Evolutionary conservation across 345 rosid genomes (phyloP).

Genomic region (Trapa incisa): DNA sequence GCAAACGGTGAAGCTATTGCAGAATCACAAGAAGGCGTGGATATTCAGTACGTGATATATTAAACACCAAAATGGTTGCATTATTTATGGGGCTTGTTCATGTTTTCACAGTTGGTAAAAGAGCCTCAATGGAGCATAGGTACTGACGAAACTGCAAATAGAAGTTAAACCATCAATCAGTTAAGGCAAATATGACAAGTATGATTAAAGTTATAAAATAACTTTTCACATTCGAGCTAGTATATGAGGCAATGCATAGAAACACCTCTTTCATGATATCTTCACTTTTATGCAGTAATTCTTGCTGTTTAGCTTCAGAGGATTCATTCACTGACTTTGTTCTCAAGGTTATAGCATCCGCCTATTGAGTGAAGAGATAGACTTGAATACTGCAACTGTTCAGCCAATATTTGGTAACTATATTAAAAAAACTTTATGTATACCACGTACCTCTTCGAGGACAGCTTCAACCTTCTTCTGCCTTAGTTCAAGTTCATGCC

Average conservation of each 20-base stretch:
- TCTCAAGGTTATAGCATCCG: conserved; percentile 48
- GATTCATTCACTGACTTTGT: conserved; percentile 43
- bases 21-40: not conserved
- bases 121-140: conserved; percentile 2
- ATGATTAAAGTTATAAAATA: not conserved
- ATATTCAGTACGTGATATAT: not conserved
- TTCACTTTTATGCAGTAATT: conserved; percentile 39
- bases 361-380: conserved; percentile 26
- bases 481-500: conserved; percentile 52
- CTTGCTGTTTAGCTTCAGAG: conserved; percentile 44
- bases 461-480: conserved; percentile 65
- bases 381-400: not conserved
- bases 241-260: not conserved
- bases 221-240: not conserved
- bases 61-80: not conserved
- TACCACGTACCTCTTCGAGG: conserved; percentile 43
- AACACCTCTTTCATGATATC: conserved; percentile 62
- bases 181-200: not conserved
- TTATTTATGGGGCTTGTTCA: not conserved
- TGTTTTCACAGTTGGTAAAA: conserved; percentile 3
- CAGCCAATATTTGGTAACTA: not conserved
- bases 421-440: not conserved
- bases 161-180: not conserved
- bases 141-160: conserved; percentile 13
- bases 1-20: not conserved